These are phyloP conservation scores for Priceomyces medius DNA, from an alignment of 805 yeast species.

Conservation along the genomic window DNA sequence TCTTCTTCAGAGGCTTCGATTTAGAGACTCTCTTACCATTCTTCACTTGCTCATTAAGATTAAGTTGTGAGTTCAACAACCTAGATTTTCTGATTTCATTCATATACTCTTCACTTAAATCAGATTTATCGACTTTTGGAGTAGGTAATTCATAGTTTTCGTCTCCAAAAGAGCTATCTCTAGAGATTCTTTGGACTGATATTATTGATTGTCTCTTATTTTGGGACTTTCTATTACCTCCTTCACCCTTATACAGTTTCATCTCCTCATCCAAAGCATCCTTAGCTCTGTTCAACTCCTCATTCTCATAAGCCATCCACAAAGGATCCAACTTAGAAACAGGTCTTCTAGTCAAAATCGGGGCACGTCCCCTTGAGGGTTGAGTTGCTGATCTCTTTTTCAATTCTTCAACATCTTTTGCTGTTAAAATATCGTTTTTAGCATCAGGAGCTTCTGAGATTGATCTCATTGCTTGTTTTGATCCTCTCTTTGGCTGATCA, in stretches of 20 bases:
- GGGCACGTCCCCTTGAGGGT: conserved; percentile 35
- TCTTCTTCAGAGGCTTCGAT: conserved; percentile 10
- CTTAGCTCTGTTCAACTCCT: conserved; percentile 42
- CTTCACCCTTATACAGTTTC: conserved; percentile 14
- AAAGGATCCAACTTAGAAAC: conserved; percentile 58
- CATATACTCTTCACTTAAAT: conserved; percentile 44
- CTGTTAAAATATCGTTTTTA: conserved; percentile 37
- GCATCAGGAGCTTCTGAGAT: conserved; percentile 30
- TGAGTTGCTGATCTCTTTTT: conserved; percentile 49
- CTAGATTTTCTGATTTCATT: conserved; percentile 45
- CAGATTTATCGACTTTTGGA: conserved; percentile 32
- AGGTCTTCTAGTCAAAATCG: conserved; percentile 51
- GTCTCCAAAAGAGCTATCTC: conserved; percentile 18
- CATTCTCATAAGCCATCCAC: conserved; percentile 51
- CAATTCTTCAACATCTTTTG: conserved; percentile 43
- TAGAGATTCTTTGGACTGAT: conserved; percentile 24
- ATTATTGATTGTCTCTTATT: conserved; percentile 35
- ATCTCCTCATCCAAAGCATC: conserved; percentile 40
- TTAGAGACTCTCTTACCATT: conserved; percentile 13
- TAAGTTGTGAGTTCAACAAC: conserved; percentile 43
- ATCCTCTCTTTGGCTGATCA: conserved; percentile 37
- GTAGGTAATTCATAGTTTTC: conserved; percentile 35
- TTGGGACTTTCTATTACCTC: conserved; percentile 12
- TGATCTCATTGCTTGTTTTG: conserved; percentile 32
- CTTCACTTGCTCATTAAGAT: conserved; percentile 10